These are phyloP conservation scores for Saccharomycopsis selenospora DNA, from an alignment of 805 yeast genomes.

Conservation along the genomic window DNA sequence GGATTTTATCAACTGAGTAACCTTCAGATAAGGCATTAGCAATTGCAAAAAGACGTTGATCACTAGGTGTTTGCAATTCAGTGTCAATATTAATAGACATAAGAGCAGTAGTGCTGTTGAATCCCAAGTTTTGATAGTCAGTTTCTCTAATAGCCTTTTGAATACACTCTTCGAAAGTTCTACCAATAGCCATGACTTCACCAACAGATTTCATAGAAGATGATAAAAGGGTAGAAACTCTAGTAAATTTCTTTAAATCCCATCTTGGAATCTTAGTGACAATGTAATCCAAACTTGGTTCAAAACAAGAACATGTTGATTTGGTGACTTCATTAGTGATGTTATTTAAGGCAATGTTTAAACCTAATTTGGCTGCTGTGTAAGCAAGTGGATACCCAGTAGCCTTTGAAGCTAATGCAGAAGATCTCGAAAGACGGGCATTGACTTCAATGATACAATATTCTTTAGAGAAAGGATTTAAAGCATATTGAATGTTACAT, in stretches of 20 bases:
- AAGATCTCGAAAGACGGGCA: slow-evolving; percentile 95
- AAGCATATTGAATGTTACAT: slow-evolving; percentile 95
- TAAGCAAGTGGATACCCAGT: slow-evolving; percentile 98
- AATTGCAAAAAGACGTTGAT: slow-evolving; percentile 90
- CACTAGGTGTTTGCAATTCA: slow-evolving; percentile 95
- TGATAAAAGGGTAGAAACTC: slow-evolving; percentile 80
- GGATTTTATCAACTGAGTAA: slow-evolving; percentile 85
- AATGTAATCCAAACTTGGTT: slow-evolving; percentile 93
- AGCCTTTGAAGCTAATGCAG: slow-evolving; percentile 98
- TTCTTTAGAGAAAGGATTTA: slow-evolving; percentile 88
- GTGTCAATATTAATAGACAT: slow-evolving; percentile 88
- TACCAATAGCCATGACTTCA: slow-evolving; percentile 96
- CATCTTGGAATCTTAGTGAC: slow-evolving; percentile 98
- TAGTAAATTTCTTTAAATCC: slow-evolving; percentile 93
- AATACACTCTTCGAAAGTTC: slow-evolving; percentile 95
- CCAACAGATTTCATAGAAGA: slow-evolving; percentile 98
- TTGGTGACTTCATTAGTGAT: slow-evolving; percentile 89
- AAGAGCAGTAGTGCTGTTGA: slow-evolving; percentile 74
- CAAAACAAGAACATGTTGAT: slow-evolving; percentile 93
- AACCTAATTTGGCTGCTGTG: slow-evolving; percentile 94
- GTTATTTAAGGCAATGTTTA: slow-evolving; percentile 86
- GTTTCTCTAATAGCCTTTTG: slow-evolving; percentile 97
- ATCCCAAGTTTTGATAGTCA: slow-evolving; percentile 93
- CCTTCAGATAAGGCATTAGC: slow-evolving; percentile 90
- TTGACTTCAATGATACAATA: slow-evolving; percentile 97